Conservation (phyloP, 768 basidiomycete genomes). For the Hydnomerulius pinastri region DNA sequence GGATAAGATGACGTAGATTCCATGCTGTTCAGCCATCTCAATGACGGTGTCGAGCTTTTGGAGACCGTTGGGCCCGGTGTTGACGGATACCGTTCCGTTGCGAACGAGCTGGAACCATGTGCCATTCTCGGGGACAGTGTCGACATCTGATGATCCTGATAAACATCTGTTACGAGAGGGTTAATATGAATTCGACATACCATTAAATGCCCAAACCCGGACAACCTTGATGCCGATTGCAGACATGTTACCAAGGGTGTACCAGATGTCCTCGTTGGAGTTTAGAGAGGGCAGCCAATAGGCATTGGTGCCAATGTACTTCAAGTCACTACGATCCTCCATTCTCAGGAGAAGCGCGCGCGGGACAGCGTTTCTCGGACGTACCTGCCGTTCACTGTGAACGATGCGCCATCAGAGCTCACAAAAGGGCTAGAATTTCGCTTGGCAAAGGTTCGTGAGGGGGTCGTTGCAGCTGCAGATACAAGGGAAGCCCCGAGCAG, state of each 20-base stretch:
- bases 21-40: conserved; percentile 52
- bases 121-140: conserved; percentile 52
- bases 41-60: conserved; percentile 63
- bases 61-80: conserved; percentile 61
- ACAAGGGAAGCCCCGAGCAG: conserved; percentile 34
- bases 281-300: conserved; percentile 68
- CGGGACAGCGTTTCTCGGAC: neutral
- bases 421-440: conserved; percentile 45
- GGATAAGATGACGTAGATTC: conserved; percentile 52
- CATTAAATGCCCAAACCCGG: conserved; percentile 75
- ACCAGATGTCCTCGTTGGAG: conserved; percentile 53
- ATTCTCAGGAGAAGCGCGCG: conserved; percentile 29
- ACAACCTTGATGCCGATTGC: conserved; percentile 58
- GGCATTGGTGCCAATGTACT: conserved; percentile 58
- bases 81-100: conserved; percentile 58
- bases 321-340: conserved; percentile 38
- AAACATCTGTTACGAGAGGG: conserved; percentile 3
- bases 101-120: conserved; percentile 64
- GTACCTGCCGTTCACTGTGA: conserved; percentile 58
- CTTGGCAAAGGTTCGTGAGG: conserved; percentile 34
- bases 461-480: conserved; percentile 25
- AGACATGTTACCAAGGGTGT: conserved; percentile 59
- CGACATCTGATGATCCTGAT: conserved; percentile 44
- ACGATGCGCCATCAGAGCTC: conserved; percentile 43
- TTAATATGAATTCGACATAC: conserved; percentile 30